A percentile compares a stretch with the other conserved stretches of the same genome.
phyloP scores from a whole-genome alignment of 2,329 filamentous ascomycete genomes.

The Sclerotinia subarctica region DNA sequence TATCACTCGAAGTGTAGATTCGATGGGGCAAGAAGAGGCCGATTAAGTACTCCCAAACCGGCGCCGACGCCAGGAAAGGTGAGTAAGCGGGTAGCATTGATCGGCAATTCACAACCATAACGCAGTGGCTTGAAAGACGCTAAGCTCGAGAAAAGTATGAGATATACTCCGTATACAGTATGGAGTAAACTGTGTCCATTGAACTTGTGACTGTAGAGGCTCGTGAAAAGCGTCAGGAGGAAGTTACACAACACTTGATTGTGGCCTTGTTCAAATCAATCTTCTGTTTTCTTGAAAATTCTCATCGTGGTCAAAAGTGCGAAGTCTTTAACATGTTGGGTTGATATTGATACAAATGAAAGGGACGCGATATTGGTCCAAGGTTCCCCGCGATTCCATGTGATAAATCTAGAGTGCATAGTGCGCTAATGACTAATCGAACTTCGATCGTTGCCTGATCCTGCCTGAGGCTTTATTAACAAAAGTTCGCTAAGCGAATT shows the following conservation, averaged over 20 bases:
- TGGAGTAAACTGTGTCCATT: neutral
- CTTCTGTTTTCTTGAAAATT: neutral
- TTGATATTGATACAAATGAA: neutral
- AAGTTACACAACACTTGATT: neutral
- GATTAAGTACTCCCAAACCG: too few species aligned
- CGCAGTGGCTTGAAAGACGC: neutral
- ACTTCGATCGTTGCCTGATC: neutral
- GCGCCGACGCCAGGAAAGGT: too few species aligned
- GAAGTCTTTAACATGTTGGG: neutral
- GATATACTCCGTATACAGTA: neutral
- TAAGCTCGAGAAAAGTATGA: neutral
- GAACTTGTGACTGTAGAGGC: neutral
- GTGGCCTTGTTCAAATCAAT: neutral
- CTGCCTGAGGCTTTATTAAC: slow-evolving; percentile 15
- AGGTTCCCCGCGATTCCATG: neutral
- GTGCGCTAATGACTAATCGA: neutral
- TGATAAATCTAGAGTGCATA: neutral
- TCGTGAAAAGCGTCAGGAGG: neutral
- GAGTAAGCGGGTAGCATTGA: too few species aligned
- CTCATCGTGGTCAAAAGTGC: neutral
- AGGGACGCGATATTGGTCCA: neutral
- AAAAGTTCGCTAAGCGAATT: slow-evolving; percentile 20
- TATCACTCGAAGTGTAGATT: too few species aligned
- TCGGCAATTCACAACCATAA: too few species aligned
- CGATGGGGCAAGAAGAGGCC: too few species aligned